Conservation (phyloP, 495 filamentous ascomycete species). For the Penicillium desertorum region DNA sequence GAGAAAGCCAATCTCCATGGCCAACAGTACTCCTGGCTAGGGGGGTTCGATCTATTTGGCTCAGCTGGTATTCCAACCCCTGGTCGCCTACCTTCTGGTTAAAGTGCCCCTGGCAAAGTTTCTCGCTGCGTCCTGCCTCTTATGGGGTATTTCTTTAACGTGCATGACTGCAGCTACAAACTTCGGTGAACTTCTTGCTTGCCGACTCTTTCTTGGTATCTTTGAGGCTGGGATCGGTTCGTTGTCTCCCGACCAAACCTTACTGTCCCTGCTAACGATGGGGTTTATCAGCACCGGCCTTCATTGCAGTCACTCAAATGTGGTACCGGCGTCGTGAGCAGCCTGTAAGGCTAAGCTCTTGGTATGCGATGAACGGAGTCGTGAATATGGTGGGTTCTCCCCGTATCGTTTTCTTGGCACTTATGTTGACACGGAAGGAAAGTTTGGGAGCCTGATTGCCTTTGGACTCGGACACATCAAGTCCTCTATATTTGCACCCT, state of each 20-base stretch:
- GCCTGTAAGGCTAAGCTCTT: constrained; percentile 55
- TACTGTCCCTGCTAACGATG: constrained; percentile 1
- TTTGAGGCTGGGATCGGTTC: constrained; percentile 56
- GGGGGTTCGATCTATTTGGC: constrained; percentile 51
- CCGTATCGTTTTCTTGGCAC: not conserved
- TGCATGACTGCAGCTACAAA: constrained; percentile 56
- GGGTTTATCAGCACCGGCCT: constrained; percentile 50
- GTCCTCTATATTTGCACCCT: constrained; percentile 51
- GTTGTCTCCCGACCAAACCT: constrained; percentile 7
- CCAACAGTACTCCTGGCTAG: constrained; percentile 54
- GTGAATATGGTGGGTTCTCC: constrained; percentile 50
- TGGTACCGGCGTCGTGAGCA: constrained; percentile 63
- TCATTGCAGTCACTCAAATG: constrained; percentile 62
- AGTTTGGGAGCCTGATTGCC: constrained; percentile 51
- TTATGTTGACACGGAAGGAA: not conserved
- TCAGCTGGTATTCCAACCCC: constrained; percentile 49
- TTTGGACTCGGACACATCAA: constrained; percentile 62
- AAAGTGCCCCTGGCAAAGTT: constrained; percentile 51
- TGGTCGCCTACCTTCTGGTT: constrained; percentile 41
- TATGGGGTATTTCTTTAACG: constrained; percentile 58
- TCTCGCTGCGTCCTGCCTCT: constrained; percentile 55
- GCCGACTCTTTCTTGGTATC: constrained; percentile 61
- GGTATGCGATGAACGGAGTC: constrained; percentile 61
- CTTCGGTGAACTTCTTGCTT: constrained; percentile 55
- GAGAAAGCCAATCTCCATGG: constrained; percentile 46